phyloP scores from a whole-genome alignment of 805 yeast genomes.

The Candida verbasci region DNA sequence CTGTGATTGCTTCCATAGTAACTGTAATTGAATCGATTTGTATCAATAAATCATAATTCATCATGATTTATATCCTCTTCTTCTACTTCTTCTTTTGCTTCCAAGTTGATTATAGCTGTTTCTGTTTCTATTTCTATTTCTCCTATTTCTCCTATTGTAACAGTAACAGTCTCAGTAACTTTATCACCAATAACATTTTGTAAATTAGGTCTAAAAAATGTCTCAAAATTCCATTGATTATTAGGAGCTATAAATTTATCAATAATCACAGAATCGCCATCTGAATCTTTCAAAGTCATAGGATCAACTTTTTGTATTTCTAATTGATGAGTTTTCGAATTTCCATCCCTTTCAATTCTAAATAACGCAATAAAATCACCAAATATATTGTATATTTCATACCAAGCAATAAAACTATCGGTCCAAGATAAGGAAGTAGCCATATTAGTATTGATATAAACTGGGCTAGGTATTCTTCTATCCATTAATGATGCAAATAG shows the following conservation, averaged over 20 bases:
- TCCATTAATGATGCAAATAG: conserved; percentile 20
- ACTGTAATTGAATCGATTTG: too few relatives aligned
- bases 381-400: conserved; percentile 29
- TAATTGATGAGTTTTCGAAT: conserved; percentile 10
- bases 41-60: too few relatives aligned
- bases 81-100: too few relatives aligned
- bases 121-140: too few relatives aligned
- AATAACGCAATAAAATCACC: conserved; percentile 27
- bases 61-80: too few relatives aligned
- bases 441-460: conserved; percentile 3
- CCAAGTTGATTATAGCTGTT: too few relatives aligned
- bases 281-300: conserved; percentile 23
- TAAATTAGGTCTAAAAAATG: conserved; percentile 7
- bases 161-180: conserved; percentile 6
- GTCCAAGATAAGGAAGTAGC: conserved; percentile 19
- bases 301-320: conserved; percentile 27
- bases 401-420: conserved; percentile 32
- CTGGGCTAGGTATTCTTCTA: conserved; percentile 24
- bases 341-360: conserved; percentile 22
- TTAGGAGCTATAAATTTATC: conserved; percentile 19
- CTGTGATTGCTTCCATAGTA: too few relatives aligned
- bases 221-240: conserved; percentile 25
- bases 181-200: neutral
- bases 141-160: conserved; percentile 7
- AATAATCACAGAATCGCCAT: conserved; percentile 22